Percentiles rank a stretch among this genome's conserved stretches.
Evolutionary conservation across 495 filamentous ascomycete genomes (phyloP).

Genomic region (Physcia stellaris): DNA sequence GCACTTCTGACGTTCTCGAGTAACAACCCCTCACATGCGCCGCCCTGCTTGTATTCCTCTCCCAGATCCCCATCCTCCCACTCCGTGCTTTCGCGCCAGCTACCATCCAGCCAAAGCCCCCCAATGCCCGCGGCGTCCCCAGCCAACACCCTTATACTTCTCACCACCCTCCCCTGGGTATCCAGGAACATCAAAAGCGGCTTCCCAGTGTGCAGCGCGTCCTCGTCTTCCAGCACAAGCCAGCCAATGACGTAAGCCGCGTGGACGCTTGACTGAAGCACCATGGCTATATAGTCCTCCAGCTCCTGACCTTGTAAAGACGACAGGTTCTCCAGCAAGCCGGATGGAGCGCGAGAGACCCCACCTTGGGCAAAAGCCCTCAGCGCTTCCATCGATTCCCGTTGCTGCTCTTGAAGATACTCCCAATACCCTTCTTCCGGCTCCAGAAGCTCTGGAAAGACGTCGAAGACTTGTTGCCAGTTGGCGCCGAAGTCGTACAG

Average conservation of each 20-base stretch:
- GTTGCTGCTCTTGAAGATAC: background rate
- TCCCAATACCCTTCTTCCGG: background rate
- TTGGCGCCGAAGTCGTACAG: conserved; percentile 2
- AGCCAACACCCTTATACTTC: background rate
- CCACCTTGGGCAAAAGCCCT: background rate
- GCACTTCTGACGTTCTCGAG: no score
- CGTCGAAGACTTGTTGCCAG: conserved; percentile 2
- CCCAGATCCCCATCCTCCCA: conserved; percentile 1
- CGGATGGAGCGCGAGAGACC: background rate
- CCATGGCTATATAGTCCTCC: background rate
- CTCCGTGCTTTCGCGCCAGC: conserved; percentile 1
- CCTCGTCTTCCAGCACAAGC: conserved; percentile 2
- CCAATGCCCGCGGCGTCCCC: background rate
- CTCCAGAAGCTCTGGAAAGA: conserved; percentile 3
- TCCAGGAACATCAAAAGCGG: conserved; percentile 1
- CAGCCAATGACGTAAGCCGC: conserved; percentile 1
- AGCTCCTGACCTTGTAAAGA: background rate
- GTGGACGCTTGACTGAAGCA: conserved; percentile 2
- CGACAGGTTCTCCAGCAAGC: background rate
- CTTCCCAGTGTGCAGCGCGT: conserved; percentile 1
- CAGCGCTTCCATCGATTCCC: background rate
- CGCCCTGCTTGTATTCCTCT: background rate
- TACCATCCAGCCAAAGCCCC: background rate
- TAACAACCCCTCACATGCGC: background rate
- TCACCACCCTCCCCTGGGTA: conserved; percentile 1